phyloP scores from a whole-genome alignment of 2,329 filamentous ascomycete genomes.

The Aspergillus tanneri region DNA sequence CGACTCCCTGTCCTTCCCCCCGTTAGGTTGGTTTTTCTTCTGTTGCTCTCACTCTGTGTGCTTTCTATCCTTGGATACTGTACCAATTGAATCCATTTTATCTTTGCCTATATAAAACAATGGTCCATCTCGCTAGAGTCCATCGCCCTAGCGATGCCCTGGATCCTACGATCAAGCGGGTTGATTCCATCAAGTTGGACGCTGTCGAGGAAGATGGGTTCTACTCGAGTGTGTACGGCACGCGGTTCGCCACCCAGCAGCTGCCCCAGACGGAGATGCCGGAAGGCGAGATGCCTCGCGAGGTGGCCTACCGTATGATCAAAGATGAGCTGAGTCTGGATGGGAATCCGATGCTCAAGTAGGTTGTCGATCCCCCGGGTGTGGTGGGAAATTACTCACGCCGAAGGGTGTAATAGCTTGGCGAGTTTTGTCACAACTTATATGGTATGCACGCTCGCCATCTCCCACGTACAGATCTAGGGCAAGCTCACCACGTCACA shows the following conservation, averaged over 20 bases:
- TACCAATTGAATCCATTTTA: neutral
- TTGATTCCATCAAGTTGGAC: conserved; percentile 51
- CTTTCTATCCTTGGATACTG: neutral
- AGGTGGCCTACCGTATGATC: conserved; percentile 95
- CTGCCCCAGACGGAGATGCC: conserved; percentile 84
- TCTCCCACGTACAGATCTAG: no score
- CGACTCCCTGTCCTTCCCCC: neutral
- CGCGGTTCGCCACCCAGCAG: conserved; percentile 75
- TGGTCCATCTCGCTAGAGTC: conserved; percentile 45
- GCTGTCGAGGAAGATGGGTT: conserved; percentile 49
- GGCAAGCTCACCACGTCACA: no score
- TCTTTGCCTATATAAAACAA: conserved; percentile 15
- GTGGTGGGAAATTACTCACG: neutral
- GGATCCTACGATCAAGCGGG: conserved; percentile 37
- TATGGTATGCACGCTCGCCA: conserved; percentile 62
- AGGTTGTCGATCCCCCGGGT: conserved; percentile 15
- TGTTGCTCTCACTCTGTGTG: neutral
- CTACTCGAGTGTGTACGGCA: conserved; percentile 84
- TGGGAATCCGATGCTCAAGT: conserved; percentile 78
- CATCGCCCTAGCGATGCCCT: conserved; percentile 35
- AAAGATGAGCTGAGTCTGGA: conserved; percentile 91
- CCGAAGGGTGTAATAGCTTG: no score
- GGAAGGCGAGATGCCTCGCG: conserved; percentile 82
- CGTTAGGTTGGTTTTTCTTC: neutral
- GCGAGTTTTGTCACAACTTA: conserved; percentile 95